A percentile compares a stretch with the other conserved stretches of the same genome.
Evolutionary conservation across 1,284 basidiomycete species (phyloP).

Genomic region (Ustilago trichophora): DNA sequence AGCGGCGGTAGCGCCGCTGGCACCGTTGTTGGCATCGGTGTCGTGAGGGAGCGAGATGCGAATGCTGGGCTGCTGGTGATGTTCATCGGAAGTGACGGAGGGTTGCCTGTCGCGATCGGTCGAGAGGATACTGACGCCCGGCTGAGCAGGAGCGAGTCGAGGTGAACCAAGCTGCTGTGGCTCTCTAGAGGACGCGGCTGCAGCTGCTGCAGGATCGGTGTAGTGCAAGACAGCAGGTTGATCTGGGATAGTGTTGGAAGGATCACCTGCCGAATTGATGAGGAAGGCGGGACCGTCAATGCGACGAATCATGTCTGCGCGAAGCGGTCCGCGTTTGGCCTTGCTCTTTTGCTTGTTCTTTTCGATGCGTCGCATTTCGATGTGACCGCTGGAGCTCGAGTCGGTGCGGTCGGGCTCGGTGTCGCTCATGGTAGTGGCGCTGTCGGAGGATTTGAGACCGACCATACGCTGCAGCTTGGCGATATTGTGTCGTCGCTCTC

Average conservation of each 20-base stretch:
- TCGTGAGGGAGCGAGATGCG: constrained; percentile 36
- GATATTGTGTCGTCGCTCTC: constrained; percentile 42
- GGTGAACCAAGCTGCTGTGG: constrained; percentile 5
- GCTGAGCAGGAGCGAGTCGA: constrained; percentile 4
- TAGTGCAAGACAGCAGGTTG: not conserved
- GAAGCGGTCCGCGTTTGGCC: constrained; percentile 49
- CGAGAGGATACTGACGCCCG: constrained; percentile 23
- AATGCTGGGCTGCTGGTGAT: constrained; percentile 27
- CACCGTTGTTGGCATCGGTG: not conserved
- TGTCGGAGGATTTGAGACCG: constrained; percentile 45
- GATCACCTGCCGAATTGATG: constrained; percentile 59
- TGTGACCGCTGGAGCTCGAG: constrained; percentile 45
- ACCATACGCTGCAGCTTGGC: constrained; percentile 53
- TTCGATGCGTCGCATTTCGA: constrained; percentile 27
- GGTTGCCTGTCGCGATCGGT: constrained; percentile 4
- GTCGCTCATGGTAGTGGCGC: constrained; percentile 37
- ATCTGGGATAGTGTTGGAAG: constrained; percentile 40
- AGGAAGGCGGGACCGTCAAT: constrained; percentile 63
- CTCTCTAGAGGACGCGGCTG: constrained; percentile 14
- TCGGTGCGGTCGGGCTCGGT: constrained; percentile 34
- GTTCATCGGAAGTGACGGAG: constrained; percentile 5
- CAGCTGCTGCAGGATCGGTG: not conserved
- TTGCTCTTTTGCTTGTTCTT: constrained; percentile 43
- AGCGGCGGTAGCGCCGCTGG: too few relatives aligned
- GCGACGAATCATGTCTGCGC: constrained; percentile 64